Conservation (phyloP, 345 rosid genomes). For the Turnera subulata region DNA sequence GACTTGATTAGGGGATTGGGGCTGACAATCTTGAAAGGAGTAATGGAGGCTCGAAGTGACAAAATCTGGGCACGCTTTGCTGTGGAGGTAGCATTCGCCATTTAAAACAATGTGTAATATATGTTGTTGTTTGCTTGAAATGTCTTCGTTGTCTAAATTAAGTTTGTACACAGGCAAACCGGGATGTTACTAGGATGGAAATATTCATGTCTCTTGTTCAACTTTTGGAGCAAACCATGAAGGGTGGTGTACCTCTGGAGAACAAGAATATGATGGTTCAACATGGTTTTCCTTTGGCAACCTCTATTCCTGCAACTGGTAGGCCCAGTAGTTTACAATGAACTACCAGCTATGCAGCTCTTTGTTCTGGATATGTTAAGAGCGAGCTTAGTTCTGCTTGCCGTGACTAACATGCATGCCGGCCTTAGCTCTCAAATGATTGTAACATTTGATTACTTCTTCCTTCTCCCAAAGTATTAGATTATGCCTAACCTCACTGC, state of each 20-base stretch:
- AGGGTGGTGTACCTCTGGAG: conserved; percentile 46
- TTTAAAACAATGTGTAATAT: too few species aligned
- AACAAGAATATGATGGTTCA: conserved; percentile 44
- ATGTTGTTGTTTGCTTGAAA: too few species aligned
- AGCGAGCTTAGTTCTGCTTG: conserved; percentile 41
- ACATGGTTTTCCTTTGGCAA: conserved; percentile 35
- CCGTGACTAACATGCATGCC: conserved; percentile 57
- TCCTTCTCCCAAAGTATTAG: conserved; percentile 16
- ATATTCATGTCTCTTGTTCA: conserved; percentile 82
- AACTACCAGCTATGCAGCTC: conserved; percentile 15
- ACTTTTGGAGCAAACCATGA: conserved; percentile 71
- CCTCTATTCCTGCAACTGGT: conserved; percentile 49
- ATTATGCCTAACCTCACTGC: conserved; percentile 10
- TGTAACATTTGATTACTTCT: conserved; percentile 22
- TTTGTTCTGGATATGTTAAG: conserved; percentile 43
- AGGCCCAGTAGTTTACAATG: conserved; percentile 44
- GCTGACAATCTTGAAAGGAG: conserved; percentile 88
- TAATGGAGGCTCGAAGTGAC: conserved; percentile 73
- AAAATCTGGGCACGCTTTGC: conserved; percentile 90
- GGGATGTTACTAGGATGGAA: conserved; percentile 91
- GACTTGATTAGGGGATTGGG: conserved; percentile 88
- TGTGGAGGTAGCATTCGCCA: conserved; percentile 61
- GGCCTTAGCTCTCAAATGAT: conserved; percentile 26
- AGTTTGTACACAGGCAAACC: conserved; percentile 52
- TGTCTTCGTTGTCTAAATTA: background rate